Evolutionary conservation across 179 eudicot genomes (phyloP).

Genomic region (Beta corolliflora): DNA sequence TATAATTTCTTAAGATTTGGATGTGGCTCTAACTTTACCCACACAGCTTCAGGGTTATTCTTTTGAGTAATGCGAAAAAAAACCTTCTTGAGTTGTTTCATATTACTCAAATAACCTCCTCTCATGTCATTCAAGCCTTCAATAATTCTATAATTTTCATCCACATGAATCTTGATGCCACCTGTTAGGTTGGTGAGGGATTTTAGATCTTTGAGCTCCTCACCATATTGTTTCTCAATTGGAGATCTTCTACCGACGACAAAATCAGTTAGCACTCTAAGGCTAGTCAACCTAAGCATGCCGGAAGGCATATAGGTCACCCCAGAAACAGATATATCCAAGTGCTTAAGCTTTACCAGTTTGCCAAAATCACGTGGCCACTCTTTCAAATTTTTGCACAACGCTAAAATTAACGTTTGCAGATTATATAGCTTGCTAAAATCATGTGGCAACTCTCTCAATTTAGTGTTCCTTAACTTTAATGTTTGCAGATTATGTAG

Average conservation of each 20-base stretch:
- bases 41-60: neutral
- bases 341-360: neutral
- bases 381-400: no score
- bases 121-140: no score
- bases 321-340: neutral
- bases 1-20: neutral
- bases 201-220: conserved; percentile 5
- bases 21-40: conserved; percentile 20
- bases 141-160: no score
- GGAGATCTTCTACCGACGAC: neutral
- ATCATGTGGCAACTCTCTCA: neutral
- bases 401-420: no score
- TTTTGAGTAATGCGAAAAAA: no score
- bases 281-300: neutral
- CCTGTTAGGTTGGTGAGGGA: conserved; percentile 16
- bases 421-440: neutral
- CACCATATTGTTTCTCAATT: neutral
- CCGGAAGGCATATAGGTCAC: neutral
- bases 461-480: neutral
- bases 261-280: neutral
- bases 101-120: no score
- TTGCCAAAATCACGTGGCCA: no score
- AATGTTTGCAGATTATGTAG: no score
- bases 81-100: neutral
- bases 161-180: no score